Percentiles rank a stretch among this genome's conserved stretches.
Evolutionary conservation across 495 filamentous ascomycete genomes (phyloP).

Genomic region (Viridothelium virens): DNA sequence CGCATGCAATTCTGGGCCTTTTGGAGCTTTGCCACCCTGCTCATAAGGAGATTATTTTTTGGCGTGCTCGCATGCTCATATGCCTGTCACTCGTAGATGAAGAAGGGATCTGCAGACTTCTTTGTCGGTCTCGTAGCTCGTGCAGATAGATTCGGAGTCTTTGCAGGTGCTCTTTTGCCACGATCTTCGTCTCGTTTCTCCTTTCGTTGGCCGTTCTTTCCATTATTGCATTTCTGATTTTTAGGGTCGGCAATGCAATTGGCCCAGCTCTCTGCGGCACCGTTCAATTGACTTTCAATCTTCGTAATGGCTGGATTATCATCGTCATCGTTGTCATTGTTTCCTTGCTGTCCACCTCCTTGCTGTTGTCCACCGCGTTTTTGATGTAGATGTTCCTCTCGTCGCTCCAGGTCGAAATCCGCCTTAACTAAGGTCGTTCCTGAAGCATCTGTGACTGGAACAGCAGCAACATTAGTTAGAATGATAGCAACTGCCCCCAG

Average conservation of each 20-base stretch:
- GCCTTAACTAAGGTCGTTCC: background rate
- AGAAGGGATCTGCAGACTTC: background rate
- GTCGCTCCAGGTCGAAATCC: slow-evolving; percentile 1
- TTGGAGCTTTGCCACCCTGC: too few species aligned
- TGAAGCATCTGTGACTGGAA: background rate
- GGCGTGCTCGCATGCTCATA: too few species aligned
- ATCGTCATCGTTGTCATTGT: background rate
- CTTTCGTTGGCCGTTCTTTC: background rate
- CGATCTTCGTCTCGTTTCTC: background rate
- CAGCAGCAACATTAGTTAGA: background rate
- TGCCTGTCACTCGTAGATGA: background rate
- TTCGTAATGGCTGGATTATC: background rate
- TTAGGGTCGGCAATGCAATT: background rate
- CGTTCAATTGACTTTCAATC: background rate
- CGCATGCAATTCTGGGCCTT: too few species aligned
- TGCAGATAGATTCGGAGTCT: background rate
- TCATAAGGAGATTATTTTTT: too few species aligned
- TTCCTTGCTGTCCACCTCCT: background rate
- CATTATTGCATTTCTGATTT: background rate
- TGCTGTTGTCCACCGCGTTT: background rate
- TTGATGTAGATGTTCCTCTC: background rate
- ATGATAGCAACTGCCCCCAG: background rate
- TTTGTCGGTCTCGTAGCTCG: slow-evolving; percentile 2
- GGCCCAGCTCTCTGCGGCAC: background rate
- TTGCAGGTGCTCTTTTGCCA: background rate